phyloP scores from a whole-genome alignment of 306 rosid species.

The Cicer bijugum region DNA sequence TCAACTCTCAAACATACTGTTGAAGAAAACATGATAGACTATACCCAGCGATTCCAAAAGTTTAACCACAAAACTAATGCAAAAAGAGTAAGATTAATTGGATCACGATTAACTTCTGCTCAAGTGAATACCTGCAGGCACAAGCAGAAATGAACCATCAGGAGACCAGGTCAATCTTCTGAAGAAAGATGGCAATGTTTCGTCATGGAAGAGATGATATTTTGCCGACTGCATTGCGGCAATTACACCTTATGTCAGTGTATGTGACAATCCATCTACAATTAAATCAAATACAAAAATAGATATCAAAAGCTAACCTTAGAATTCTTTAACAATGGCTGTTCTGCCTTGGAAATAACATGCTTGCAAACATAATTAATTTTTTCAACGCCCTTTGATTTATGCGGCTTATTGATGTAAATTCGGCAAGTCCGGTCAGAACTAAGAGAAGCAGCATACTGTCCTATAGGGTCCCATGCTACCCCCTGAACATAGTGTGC shows the following conservation, averaged over 20 bases:
- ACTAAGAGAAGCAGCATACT: constrained; percentile 86
- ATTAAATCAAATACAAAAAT: constrained; percentile 28
- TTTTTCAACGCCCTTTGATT: constrained; percentile 68
- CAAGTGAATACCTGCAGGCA: constrained; percentile 81
- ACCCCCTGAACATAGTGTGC: constrained; percentile 98
- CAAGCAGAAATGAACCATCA: constrained; percentile 88
- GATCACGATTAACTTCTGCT: constrained; percentile 23
- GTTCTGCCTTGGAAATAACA: constrained; percentile 79
- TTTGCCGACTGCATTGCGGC: constrained; percentile 61
- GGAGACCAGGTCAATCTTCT: constrained; percentile 98
- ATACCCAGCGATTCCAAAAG: constrained; percentile 12
- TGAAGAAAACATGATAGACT: constrained; percentile 26
- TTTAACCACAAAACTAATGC: constrained; percentile 35
- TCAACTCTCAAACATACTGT: too few species aligned
- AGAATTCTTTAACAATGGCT: constrained; percentile 59
- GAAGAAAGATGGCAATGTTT: constrained; percentile 92
- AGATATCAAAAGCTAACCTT: constrained; percentile 59
- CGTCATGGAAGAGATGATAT: constrained; percentile 85
- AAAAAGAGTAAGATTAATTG: constrained; percentile 24
- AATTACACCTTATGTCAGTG: constrained; percentile 42
- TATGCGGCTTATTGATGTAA: constrained; percentile 72
- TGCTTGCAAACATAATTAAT: constrained; percentile 75
- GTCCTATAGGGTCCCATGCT: constrained; percentile 88
- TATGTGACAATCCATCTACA: constrained; percentile 34
- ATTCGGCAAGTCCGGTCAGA: constrained; percentile 93